Evolutionary conservation across 2,329 filamentous ascomycete genomes (phyloP), one percentile per base, ranked within the genome.

Genomic region (Botrytis deweyae): DNA sequence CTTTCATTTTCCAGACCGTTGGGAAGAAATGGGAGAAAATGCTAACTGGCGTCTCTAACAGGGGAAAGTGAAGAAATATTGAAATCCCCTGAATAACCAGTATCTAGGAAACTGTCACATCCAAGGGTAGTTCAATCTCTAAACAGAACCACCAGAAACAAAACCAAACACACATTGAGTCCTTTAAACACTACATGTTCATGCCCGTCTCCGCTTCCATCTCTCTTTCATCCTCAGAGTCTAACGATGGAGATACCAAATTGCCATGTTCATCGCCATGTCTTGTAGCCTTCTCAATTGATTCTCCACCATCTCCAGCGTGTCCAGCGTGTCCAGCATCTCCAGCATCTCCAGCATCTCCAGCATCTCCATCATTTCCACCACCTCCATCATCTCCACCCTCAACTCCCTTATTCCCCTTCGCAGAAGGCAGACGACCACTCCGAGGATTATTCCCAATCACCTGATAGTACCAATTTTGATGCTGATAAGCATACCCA

Each of bases 21-120:
- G 10, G 1, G 1, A 55, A 14, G 2, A n/a, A 16, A n/a, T 16
- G 12, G 16, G 10, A 5, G 0, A 55, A 25, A 3, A 16, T 16
- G 0, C 25, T 18, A 20, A 29, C 20, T 42, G 8, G 22, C 12
- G 6, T 29, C 25, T 20, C 1, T 2, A 42, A 10, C 4, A 63
- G 42, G 22, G 22, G 1, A 9, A 42, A 29, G 25, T n/a, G 25
- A 1, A 29, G 20, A 5, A 29, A 20, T 2, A 42, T 4, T 2
- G 61, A n/a, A 36, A 3, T 6, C 20, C 20, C 4, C 8, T 42
- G 20, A 29, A 29, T 4, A 6, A 10, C 38, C 9, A 42, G 7
- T 20, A 68, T 16, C 40, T 5, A 68, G 36, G 8, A 52, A 42
- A 16, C 1, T 9, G 3, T 22, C 5, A 38, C 36, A 33, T 16